Conservation (phyloP, 2,329 filamentous ascomycete genomes). For the Botrytis aclada region DNA sequence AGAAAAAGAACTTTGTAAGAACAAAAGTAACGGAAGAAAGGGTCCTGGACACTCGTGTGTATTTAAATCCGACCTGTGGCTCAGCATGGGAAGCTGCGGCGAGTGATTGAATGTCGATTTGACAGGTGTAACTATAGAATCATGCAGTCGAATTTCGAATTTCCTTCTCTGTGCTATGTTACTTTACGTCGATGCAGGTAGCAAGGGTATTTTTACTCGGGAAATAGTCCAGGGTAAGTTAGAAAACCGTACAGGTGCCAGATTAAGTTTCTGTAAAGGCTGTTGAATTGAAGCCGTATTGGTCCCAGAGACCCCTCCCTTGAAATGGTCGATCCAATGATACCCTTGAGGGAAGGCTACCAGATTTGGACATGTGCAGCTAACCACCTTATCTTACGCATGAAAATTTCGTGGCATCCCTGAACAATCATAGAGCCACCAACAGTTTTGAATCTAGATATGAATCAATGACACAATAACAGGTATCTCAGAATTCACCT, state of each 20-base stretch:
- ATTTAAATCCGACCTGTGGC: constrained; percentile 2
- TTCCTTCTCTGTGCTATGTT: constrained; percentile 12
- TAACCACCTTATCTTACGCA: not conserved
- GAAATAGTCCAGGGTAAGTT: not conserved
- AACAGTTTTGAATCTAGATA: not conserved
- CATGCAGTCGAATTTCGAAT: not conserved
- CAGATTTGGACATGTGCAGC: not conserved
- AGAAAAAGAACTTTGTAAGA: not conserved
- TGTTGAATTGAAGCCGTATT: not conserved
- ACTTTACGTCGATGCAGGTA: constrained; percentile 13
- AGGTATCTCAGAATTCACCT: not conserved
- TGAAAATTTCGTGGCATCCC: constrained; percentile 5
- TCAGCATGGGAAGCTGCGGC: not conserved
- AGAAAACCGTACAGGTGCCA: not conserved
- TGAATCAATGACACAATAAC: not conserved
- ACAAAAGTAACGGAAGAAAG: not conserved
- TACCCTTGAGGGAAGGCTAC: not conserved
- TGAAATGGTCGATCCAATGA: not conserved
- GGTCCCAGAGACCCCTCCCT: not conserved
- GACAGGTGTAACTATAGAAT: not conserved
- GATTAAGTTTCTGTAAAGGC: not conserved
- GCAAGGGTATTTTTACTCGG: not conserved
- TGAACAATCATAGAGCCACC: not conserved
- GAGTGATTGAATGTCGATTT: not conserved
- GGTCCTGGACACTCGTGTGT: not conserved